Evolutionary conservation across 2,329 filamentous ascomycete species (phyloP).

Genomic region (Diaporthe nobilis): DNA sequence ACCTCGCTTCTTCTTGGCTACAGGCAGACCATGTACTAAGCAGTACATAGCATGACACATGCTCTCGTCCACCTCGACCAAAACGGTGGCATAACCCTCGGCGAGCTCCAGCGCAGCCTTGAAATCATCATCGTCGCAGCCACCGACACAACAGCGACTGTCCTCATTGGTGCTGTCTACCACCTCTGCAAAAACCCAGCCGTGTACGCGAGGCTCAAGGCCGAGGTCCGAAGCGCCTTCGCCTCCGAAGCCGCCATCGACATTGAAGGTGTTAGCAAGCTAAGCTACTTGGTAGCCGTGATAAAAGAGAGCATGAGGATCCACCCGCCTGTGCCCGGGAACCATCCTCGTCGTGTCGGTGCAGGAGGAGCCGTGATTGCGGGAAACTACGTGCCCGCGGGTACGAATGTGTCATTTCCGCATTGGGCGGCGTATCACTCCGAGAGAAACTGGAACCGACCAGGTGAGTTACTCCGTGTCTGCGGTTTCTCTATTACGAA

Average conservation of each 20-base stretch:
- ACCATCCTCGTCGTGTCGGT: background rate
- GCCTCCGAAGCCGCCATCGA: background rate
- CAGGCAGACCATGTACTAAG: background rate
- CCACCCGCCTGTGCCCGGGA: background rate
- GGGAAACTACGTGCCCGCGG: background rate
- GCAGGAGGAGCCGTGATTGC: background rate
- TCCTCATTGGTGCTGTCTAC: background rate
- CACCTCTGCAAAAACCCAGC: background rate
- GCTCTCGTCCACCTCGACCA: background rate
- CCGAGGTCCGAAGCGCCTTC: background rate
- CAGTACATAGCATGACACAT: background rate
- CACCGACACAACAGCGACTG: background rate
- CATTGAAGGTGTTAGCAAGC: background rate
- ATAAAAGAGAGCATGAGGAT: background rate
- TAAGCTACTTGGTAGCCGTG: background rate
- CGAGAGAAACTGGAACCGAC: background rate
- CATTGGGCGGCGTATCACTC: background rate
- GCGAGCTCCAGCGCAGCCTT: background rate
- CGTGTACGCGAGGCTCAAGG: background rate
- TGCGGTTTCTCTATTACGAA: background rate
- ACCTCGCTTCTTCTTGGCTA: background rate
- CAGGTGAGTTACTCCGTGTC: background rate
- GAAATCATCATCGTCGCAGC: background rate
- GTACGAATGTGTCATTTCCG: background rate
- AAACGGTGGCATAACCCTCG: background rate